These are phyloP conservation scores for Neonectria hederae DNA, from an alignment of 2,329 filamentous ascomycete genomes.

Conservation along the genomic window DNA sequence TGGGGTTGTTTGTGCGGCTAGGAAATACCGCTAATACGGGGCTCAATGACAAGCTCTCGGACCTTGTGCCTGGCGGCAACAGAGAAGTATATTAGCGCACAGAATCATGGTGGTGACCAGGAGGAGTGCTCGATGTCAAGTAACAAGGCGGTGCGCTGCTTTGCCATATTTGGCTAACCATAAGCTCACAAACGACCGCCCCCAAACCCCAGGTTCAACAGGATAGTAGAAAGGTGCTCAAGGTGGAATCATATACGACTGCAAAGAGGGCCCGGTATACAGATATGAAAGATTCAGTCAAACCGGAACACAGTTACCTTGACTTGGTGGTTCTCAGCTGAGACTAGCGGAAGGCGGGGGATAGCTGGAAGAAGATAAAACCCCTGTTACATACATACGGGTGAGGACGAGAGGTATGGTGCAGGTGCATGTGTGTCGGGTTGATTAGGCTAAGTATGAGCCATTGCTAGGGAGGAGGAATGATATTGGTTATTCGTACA, in stretches of 20 bases:
- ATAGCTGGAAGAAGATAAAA: neutral
- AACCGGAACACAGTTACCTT: neutral
- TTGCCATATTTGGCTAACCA: neutral
- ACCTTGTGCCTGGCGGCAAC: neutral
- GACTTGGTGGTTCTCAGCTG: neutral
- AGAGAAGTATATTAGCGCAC: neutral
- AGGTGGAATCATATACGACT: neutral
- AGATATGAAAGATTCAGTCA: neutral
- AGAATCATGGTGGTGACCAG: neutral
- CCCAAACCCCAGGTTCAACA: neutral
- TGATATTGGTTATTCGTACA: neutral
- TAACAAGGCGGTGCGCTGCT: neutral
- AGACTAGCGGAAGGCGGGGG: neutral
- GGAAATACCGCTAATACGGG: neutral
- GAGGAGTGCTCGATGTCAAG: neutral
- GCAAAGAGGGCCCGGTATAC: neutral
- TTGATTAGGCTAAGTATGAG: constrained; percentile 6
- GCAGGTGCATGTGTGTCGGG: neutral
- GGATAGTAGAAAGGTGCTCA: neutral
- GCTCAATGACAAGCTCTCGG: neutral
- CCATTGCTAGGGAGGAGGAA: neutral
- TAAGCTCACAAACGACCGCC: neutral
- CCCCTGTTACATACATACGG: neutral
- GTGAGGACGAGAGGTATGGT: neutral
- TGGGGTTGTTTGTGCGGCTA: neutral